Percentiles rank a stretch among this genome's conserved stretches.
Conservation (phyloP, 164 flowering plant species). For the Liriodendron chinense region DNA sequence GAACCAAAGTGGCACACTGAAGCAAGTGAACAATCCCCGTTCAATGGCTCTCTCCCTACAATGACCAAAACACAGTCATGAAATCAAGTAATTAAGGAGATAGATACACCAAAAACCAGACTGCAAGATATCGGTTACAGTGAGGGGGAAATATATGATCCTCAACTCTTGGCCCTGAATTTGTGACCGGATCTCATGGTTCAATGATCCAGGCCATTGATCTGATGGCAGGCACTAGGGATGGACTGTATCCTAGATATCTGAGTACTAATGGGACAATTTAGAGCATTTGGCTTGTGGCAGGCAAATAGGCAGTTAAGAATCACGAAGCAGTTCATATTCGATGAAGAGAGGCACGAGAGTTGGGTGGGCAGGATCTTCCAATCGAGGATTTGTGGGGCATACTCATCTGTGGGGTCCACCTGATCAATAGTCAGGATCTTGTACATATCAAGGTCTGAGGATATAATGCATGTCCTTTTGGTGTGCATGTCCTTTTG, state of each 20-base stretch:
- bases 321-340: no score
- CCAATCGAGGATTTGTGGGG: not conserved
- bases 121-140: not conserved
- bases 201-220: not conserved
- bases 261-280: not conserved
- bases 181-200: not conserved
- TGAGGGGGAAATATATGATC: not conserved
- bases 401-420: not conserved
- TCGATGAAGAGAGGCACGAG: no score
- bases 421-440: not conserved
- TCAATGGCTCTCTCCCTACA: conserved; percentile 92
- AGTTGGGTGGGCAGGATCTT: no score
- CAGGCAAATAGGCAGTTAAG: not conserved
- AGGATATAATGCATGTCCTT: no score
- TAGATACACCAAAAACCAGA: not conserved
- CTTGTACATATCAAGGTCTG: not conserved
- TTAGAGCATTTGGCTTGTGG: not conserved
- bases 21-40: conserved; percentile 80
- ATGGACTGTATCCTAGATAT: not conserved
- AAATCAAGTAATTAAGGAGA: not conserved
- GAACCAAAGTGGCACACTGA: conserved; percentile 90
- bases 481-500: no score
- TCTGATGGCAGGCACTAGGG: not conserved
- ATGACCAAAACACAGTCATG: not conserved
- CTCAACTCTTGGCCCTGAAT: not conserved